Base-by-base conservation (phyloP, 306 rosid genomes). In the Carpinus viminea region DNA sequence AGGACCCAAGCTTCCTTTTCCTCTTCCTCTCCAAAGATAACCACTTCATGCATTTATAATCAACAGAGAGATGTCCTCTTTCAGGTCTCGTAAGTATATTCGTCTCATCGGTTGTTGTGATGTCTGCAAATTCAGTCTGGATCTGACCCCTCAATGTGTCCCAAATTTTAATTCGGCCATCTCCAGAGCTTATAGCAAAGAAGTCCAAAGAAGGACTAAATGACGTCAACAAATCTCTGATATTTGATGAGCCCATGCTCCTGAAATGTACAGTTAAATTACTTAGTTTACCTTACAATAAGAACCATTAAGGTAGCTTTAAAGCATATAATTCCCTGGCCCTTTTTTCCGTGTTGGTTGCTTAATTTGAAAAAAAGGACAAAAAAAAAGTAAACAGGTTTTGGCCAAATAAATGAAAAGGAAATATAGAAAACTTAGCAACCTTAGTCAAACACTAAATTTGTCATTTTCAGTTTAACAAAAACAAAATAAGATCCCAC, bases 141-240 rank as follows among this genome's bases (percentile, higher is more conserved):
- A 95, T 74, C 56, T 95, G 98, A 46, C 96, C 97, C 80, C 84
- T 95, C 47, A 92, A 76, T 2, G 98, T 82, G 74, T 94, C 97
- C 97, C 99, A 95, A 56, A 95, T 90, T 98, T 95, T 95, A 13
- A 95, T 86, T 36, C 98, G 95, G 47, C 98, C 98, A 84, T 91
- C 98, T 4, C 98, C 98, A 36, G 96, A 72, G 81, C 91, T 81
- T 65, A 92, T 81, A 76, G 98, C 98, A 51, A 95, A 85, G 72
- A 86, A 88, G 79, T 92, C 96, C 69, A 82, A 74, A 34, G 93
- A 89, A 55, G 98, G 97, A 79, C 90, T 92, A 73, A 91, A 95
- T 38, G 97, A 86, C 4, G 97, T 91, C 53, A 95, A 75, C 75
- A 94, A 78, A 77, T 82, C 95, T 87, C 96, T 91, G 78, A 95